Evolutionary conservation across 352 stramenopile species (phyloP), one percentile per base, ranked within the genome.

Genomic region (Globisporangium carolinianum): DNA sequence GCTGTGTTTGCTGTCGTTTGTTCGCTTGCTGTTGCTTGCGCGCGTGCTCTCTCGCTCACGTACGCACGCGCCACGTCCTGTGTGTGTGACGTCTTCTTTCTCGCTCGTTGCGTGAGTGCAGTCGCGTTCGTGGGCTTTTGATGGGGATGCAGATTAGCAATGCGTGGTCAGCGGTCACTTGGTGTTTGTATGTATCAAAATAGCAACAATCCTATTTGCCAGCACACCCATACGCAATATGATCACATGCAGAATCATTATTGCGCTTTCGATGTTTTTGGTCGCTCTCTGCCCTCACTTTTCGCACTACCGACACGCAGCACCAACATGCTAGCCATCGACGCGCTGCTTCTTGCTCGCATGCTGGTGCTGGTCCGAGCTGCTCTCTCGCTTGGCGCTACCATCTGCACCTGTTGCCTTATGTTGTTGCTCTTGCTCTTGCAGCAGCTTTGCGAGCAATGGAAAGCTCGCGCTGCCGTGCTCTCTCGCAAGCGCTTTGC

Each of bases 281-380:
- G 3, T 32, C 24, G 24, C 24, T 32, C 24, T 2, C 2, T 32
- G 24, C 42, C 42, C 42, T 47, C 42, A 15, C 6, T 47, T 47
- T 47, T 47, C 42, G 42, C 42, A 47, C 42, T 47, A 47, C 42
- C 42, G 24, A 46, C 10, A 14, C 50, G n/a, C 17, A 32, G 68
- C 67, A 36, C 55, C 45, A 24, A 15, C 45, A 17, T 32, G 7
- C 60, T 36, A 79, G 64, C 18, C 58, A 66, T 57, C 54, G 9
- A 83, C 48, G 8, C 81, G 73, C 41, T 66, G 67, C 50, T 87
- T 91, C 73, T 89, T 91, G 39, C 66, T 63, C 9, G 66, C 69
- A 12, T 75, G 75, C 37, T 60, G 6, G 57, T 55, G 17, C 66
- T 60, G 6, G 57, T 55, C 32, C 68, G 5, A 35, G 52, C 38